These are phyloP conservation scores for Claviceps sp. DNA, from an alignment of 2,329 filamentous ascomycete species.

Conservation along the genomic window DNA sequence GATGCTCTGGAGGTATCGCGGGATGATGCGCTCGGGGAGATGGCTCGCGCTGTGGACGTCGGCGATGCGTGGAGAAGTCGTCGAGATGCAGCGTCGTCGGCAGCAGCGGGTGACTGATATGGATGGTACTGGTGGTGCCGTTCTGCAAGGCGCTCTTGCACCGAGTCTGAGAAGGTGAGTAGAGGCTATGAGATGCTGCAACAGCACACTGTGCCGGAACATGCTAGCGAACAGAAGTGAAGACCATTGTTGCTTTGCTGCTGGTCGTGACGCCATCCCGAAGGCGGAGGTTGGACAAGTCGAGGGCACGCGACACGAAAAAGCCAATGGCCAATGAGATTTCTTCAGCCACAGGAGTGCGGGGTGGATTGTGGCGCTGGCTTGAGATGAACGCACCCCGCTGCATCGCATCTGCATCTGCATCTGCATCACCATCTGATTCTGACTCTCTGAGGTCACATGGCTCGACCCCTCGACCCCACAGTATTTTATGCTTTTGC, in stretches of 20 bases:
- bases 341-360: background rate
- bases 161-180: background rate
- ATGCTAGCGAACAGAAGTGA: conserved; percentile 6
- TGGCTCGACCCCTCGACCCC: too few species aligned
- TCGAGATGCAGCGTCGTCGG: conserved; percentile 32
- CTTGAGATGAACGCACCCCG: background rate
- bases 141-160: background rate
- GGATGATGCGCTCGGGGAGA: conserved; percentile 21
- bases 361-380: background rate
- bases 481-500: too few species aligned
- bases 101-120: background rate
- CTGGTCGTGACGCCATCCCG: too few species aligned
- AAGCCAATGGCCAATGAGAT: background rate
- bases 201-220: conserved; percentile 6
- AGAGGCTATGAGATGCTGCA: conserved; percentile 1
- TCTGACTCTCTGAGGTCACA: too few species aligned
- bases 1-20: conserved; percentile 23
- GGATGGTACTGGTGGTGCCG: background rate
- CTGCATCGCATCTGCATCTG: background rate
- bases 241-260: background rate
- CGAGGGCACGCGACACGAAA: background rate
- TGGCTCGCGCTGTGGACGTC: conserved; percentile 18
- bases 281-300: background rate
- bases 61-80: conserved; percentile 26
- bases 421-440: too few species aligned